Evolutionary conservation across 345 rosid species (phyloP).

Genomic region (Clausena lansium): DNA sequence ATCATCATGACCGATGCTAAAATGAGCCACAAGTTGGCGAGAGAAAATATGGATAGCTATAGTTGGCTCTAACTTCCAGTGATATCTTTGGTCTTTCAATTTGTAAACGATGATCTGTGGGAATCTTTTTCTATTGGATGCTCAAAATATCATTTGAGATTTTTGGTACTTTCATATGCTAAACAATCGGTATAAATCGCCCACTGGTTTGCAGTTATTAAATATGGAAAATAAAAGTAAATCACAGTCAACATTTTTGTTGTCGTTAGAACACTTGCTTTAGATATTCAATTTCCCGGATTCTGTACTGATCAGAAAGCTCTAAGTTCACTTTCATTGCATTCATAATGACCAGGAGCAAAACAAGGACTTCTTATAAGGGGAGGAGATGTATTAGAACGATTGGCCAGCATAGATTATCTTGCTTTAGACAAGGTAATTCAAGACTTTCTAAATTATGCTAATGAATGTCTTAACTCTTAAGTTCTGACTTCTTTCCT

Average conservation of each 20-base stretch:
- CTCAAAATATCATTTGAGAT: background rate
- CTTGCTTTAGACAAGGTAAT: slow-evolving; percentile 89
- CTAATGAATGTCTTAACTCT: background rate
- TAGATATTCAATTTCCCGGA: slow-evolving; percentile 6
- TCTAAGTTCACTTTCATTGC: slow-evolving; percentile 12
- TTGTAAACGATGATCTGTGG: background rate
- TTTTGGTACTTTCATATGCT: background rate
- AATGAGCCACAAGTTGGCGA: background rate
- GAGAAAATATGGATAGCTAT: background rate
- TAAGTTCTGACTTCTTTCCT: background rate
- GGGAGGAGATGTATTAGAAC: slow-evolving; percentile 97
- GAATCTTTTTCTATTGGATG: background rate
- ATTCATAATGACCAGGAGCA: slow-evolving; percentile 66
- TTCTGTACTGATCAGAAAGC: background rate
- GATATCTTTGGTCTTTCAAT: background rate
- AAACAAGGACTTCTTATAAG: slow-evolving; percentile 91
- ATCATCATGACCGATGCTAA: background rate
- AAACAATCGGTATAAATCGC: background rate
- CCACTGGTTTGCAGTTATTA: background rate
- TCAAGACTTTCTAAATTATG: background rate
- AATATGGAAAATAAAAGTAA: slow-evolving; percentile 8
- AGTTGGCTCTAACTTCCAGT: background rate
- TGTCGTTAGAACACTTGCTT: background rate
- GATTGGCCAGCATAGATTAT: slow-evolving; percentile 69
- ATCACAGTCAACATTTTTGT: background rate